A percentile compares a stretch with the other conserved stretches of the same genome.
phyloP scores from a whole-genome alignment of 495 filamentous ascomycete genomes.

The Choiromyces venosus region DNA sequence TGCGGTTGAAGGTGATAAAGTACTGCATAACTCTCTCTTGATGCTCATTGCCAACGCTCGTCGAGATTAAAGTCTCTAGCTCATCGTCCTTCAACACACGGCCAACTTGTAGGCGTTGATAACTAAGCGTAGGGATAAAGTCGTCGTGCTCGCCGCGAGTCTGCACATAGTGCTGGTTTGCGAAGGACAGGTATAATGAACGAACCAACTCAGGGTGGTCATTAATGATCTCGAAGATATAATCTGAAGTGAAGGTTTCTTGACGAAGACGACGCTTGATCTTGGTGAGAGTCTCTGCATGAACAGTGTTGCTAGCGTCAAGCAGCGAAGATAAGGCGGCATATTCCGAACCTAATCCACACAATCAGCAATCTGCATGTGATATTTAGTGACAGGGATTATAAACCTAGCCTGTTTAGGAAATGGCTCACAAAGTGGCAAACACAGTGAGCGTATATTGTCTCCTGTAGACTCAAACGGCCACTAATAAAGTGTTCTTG shows the following conservation, averaged over 20 bases:
- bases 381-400: slow-evolving; percentile 3
- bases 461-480: slow-evolving; percentile 86
- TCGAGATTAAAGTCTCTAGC: slow-evolving; percentile 75
- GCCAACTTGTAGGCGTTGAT: slow-evolving; percentile 64
- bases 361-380: slow-evolving; percentile 12
- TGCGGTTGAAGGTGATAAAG: slow-evolving; percentile 90
- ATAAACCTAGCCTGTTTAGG: slow-evolving; percentile 72
- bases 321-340: slow-evolving; percentile 75
- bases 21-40: slow-evolving; percentile 96
- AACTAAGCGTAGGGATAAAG: slow-evolving; percentile 69
- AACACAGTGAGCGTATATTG: slow-evolving; percentile 92
- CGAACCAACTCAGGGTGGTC: slow-evolving; percentile 84
- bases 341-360: slow-evolving; percentile 64
- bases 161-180: slow-evolving; percentile 81
- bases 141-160: slow-evolving; percentile 67
- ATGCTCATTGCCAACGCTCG: slow-evolving; percentile 79
- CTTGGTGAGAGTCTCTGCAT: slow-evolving; percentile 87
- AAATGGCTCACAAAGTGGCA: slow-evolving; percentile 98
- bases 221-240: slow-evolving; percentile 93
- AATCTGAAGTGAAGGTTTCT: slow-evolving; percentile 96
- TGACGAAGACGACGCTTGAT: slow-evolving; percentile 91
- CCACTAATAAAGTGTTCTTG: slow-evolving; percentile 84
- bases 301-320: slow-evolving; percentile 70
- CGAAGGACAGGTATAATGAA: slow-evolving; percentile 84
- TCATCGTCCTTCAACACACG: slow-evolving; percentile 70